These are phyloP conservation scores for Leccinum incarnatum DNA, from an alignment of 768 basidiomycete species.

Conservation along the genomic window DNA sequence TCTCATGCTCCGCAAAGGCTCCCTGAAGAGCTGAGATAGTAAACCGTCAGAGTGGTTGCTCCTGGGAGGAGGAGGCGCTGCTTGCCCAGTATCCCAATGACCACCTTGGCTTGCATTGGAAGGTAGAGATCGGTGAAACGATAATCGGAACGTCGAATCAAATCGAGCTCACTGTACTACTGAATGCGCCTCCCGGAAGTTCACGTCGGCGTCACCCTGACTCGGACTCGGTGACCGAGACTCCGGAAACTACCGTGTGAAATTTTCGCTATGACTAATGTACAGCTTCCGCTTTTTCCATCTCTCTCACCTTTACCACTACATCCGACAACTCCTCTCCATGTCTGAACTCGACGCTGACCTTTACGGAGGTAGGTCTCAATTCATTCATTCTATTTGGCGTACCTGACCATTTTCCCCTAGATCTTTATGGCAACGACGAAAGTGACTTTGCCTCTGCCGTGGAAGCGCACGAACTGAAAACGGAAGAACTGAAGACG, in stretches of 20 bases:
- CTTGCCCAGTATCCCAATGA: conserved; percentile 55
- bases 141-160: neutral
- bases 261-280: conserved; percentile 28
- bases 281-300: conserved; percentile 20
- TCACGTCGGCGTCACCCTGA: neutral
- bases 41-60: neutral
- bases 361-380: conserved; percentile 74
- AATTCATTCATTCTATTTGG: neutral
- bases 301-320: conserved; percentile 37
- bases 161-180: neutral
- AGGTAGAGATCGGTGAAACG: neutral
- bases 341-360: conserved; percentile 89
- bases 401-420: neutral
- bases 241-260: conserved; percentile 23
- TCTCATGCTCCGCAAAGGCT: conserved; percentile 86
- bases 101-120: conserved; percentile 17
- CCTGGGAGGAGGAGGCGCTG: neutral
- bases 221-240: conserved; percentile 16
- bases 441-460: conserved; percentile 59
- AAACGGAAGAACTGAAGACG: conserved; percentile 26
- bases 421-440: conserved; percentile 68
- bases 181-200: neutral
- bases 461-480: conserved; percentile 36
- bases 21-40: conserved; percentile 75
- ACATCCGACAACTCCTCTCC: conserved; percentile 12